phyloP scores from a whole-genome alignment of 2,329 filamentous ascomycete genomes.

The Sporothrix sp. region DNA sequence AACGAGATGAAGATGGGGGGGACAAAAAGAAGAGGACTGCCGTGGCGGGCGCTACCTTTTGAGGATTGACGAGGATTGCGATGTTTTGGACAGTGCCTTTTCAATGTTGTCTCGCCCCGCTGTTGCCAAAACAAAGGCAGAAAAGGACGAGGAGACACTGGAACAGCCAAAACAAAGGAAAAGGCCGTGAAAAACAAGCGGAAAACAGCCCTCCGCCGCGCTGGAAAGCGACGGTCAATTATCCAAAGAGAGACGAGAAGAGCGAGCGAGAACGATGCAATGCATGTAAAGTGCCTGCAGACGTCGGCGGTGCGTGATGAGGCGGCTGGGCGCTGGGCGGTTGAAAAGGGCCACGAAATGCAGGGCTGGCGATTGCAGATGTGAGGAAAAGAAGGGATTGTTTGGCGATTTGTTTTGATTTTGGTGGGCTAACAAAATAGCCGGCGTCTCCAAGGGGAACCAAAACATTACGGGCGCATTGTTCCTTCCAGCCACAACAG shows the following conservation, averaged over 20 bases:
- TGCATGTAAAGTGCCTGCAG: slow-evolving; percentile 1
- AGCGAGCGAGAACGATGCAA: background rate
- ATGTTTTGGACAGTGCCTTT: slow-evolving; percentile 9
- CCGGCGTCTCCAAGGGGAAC: slow-evolving; percentile 21
- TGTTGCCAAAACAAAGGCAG: slow-evolving; percentile 10
- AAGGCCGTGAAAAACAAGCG: background rate
- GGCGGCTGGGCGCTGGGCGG: slow-evolving; percentile 6
- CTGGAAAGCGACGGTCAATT: slow-evolving; percentile 3
- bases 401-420: slow-evolving; percentile 22
- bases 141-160: slow-evolving; percentile 1
- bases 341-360: slow-evolving; percentile 6
- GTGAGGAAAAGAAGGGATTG: slow-evolving; percentile 12
- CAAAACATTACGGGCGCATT: slow-evolving; percentile 15
- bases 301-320: background rate
- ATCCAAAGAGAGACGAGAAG: slow-evolving; percentile 11
- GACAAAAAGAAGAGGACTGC: slow-evolving; percentile 1
- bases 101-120: slow-evolving; percentile 8
- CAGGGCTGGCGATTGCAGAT: slow-evolving; percentile 4
- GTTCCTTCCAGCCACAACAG: slow-evolving; percentile 13
- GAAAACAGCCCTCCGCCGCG: slow-evolving; percentile 4
- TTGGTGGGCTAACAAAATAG: slow-evolving; percentile 18
- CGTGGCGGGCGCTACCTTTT: slow-evolving; percentile 12
- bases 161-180: slow-evolving; percentile 7
- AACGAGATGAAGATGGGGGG: background rate
- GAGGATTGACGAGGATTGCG: slow-evolving; percentile 12